Conservation (phyloP, 129 eudicot species). For the Dittrichia graveolens region DNA sequence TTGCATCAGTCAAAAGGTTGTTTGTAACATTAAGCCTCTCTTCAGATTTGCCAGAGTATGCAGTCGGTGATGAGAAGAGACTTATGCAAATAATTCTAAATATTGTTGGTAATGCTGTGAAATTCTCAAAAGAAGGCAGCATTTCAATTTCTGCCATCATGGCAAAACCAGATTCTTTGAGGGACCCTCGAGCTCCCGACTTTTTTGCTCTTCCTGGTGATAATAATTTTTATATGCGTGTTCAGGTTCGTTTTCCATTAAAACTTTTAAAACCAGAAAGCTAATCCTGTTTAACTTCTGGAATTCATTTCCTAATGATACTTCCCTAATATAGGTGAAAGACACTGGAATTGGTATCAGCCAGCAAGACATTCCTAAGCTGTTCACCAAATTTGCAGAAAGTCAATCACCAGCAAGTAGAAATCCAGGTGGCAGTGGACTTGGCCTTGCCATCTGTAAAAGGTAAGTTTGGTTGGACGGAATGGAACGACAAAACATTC, state of each 20-base stretch:
- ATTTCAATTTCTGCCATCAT: conserved; percentile 61
- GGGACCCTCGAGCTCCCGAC: conserved; percentile 77
- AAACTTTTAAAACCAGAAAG: too few species aligned
- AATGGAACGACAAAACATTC: not conserved
- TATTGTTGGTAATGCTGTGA: conserved; percentile 91
- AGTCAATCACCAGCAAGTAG: conserved; percentile 53
- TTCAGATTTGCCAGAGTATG: conserved; percentile 75
- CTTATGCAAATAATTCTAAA: conserved; percentile 84
- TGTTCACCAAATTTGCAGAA: conserved; percentile 82
- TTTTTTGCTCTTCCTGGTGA: conserved; percentile 62
- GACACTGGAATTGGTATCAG: conserved; percentile 86
- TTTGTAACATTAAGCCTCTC: conserved; percentile 59
- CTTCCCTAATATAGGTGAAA: conserved; percentile 61
- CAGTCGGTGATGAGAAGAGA: conserved; percentile 91
- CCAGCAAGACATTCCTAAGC: conserved; percentile 82
- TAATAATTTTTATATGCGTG: conserved; percentile 74
- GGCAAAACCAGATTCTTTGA: conserved; percentile 67
- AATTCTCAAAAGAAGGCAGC: conserved; percentile 85
- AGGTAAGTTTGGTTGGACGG: conserved; percentile 42
- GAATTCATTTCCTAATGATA: conserved; percentile 11
- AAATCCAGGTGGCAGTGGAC: conserved; percentile 80
- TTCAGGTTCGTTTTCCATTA: conserved; percentile 60
- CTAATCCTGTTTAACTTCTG: not conserved
- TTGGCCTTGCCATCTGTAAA: conserved; percentile 93
- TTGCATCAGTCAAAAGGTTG: conserved; percentile 82